Base-by-base conservation (phyloP, 768 basidiomycete species). In the Boletus rufocinnamomeus region DNA sequence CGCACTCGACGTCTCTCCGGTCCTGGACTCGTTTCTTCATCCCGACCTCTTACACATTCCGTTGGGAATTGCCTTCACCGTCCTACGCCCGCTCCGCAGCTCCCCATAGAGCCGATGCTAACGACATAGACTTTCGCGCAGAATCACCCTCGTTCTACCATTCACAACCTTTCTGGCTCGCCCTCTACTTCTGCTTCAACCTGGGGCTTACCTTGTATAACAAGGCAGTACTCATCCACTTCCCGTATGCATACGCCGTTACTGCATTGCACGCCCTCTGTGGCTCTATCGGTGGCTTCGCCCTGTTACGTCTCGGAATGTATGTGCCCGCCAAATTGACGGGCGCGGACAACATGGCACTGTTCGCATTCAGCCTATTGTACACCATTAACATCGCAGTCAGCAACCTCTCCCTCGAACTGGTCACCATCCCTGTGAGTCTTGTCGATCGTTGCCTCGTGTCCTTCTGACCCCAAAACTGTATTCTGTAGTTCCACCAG, bases 361-460 rank as follows among this genome's bases (percentile, higher is more conserved):
- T 99, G 16, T 70, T 86, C 27, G 82, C 86, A 2, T 99, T 98
- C 76, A 96, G 94, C 64, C 76, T 87, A 21, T 79, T 99, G 2
- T 99, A 97, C 72, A 91, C 95, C 6, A 75, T 96, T 71, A 99
- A 99, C 69, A 96, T 98, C 64, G 88, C 89, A 43, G 88, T 98
- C 49, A 95, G 93, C 77, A 99, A 99, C 72, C 77, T 94, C 32
- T 95, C 92, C 7, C 79, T 96, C 25, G 82, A 89, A 62, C 78
- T 96, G 21, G 95, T 98, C 38, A 95, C 95, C 7, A 83, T 96
- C 19, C 93, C 95, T 6, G 92, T 94, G 60, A 66, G 91, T 83
- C 16, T 6, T 7, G 6, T 30, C 32, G 13, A 28, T n/a, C 4
- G 28, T 43, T 23, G 0, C 21, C 47, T 21, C 13, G 14, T 53